Evolutionary conservation across 2,329 filamentous ascomycete genomes (phyloP).

Genomic region (Chaetomiaceae sp.): DNA sequence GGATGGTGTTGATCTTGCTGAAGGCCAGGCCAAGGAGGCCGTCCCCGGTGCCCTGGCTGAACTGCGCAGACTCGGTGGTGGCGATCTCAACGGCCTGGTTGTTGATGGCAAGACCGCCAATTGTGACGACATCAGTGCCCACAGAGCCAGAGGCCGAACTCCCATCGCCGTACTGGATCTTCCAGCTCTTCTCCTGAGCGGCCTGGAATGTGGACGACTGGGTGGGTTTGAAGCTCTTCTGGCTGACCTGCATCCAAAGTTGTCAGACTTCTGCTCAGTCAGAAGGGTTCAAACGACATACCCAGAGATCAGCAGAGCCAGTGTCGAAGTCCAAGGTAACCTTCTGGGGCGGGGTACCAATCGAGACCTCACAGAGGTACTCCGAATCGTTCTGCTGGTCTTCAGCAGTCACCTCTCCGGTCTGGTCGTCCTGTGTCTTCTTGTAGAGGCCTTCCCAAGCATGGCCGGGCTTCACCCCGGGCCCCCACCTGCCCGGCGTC

Average conservation of each 20-base stretch:
- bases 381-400: conserved; percentile 62
- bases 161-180: conserved; percentile 62
- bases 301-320: conserved; percentile 64
- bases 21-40: conserved; percentile 64
- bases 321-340: conserved; percentile 63
- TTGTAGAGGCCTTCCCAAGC: conserved; percentile 44
- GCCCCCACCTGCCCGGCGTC: conserved; percentile 1
- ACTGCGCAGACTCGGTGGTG: conserved; percentile 50
- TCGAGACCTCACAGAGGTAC: conserved; percentile 58
- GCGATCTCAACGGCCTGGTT: conserved; percentile 61
- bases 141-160: conserved; percentile 61
- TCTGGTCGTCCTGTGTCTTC: conserved; percentile 33
- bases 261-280: neutral
- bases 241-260: conserved; percentile 13
- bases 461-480: conserved; percentile 42
- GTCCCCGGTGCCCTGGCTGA: conserved; percentile 50
- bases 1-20: conserved; percentile 57
- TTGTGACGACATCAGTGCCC: conserved; percentile 53
- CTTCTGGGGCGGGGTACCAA: conserved; percentile 60
- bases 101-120: conserved; percentile 57
- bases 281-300: conserved; percentile 28
- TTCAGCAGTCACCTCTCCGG: conserved; percentile 50
- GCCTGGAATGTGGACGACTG: conserved; percentile 56
- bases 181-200: conserved; percentile 40
- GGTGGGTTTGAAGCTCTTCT: conserved; percentile 49